Evolutionary conservation across 139 green algal species (phyloP).

Genomic region (Mesotaenium endlicherianum): DNA sequence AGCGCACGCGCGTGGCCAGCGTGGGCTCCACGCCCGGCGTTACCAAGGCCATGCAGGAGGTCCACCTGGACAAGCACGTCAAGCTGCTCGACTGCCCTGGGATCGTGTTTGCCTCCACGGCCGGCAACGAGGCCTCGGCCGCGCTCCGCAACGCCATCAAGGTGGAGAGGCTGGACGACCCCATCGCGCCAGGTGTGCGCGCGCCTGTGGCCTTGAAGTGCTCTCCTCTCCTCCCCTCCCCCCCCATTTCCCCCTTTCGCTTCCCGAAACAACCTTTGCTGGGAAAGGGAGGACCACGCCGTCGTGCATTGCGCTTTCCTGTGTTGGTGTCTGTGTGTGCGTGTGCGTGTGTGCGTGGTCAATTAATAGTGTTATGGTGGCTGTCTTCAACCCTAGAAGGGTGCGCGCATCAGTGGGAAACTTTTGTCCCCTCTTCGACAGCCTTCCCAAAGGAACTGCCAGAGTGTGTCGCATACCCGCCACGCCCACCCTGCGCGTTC

Average conservation of each 20-base stretch:
- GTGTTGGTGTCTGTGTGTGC: too few species aligned
- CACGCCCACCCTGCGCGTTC: too few species aligned
- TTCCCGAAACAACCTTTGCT: too few species aligned
- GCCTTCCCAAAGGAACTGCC: too few species aligned
- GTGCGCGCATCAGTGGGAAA: too few species aligned
- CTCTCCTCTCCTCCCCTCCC: background rate
- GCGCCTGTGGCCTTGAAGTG: background rate
- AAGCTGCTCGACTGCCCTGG: conserved; percentile 92
- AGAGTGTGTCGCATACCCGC: too few species aligned
- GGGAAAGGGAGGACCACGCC: too few species aligned
- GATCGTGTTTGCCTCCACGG: conserved; percentile 67
- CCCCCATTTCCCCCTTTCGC: background rate
- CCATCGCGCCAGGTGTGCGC: conserved; percentile 59
- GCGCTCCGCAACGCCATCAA: conserved; percentile 87
- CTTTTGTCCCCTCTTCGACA: too few species aligned
- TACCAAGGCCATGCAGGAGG: conserved; percentile 71
- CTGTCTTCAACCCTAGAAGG: too few species aligned
- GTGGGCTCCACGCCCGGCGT: conserved; percentile 59
- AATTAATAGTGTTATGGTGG: too few species aligned
- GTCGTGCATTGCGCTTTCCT: too few species aligned
- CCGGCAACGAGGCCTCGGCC: conserved; percentile 60
- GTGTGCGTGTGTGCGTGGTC: too few species aligned
- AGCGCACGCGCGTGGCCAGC: conserved; percentile 78
- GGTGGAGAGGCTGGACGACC: conserved; percentile 80
- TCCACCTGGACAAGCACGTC: conserved; percentile 92